phyloP scores from a whole-genome alignment of 2,329 filamentous ascomycete species.

The Alternaria viburni region DNA sequence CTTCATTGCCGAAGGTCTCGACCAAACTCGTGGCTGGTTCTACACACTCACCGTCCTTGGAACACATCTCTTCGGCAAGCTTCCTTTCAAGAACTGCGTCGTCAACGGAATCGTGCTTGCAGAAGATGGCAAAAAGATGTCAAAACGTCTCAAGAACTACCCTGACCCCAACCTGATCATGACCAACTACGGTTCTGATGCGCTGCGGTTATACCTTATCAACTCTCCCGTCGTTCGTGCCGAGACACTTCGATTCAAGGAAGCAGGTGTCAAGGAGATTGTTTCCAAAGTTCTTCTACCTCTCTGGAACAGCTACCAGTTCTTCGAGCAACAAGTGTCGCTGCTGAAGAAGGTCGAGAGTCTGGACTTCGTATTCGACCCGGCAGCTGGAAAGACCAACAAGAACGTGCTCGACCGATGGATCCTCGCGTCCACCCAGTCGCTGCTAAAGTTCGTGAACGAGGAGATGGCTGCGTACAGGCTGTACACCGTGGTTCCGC shows the following conservation, averaged over 20 bases:
- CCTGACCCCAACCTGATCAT: conserved; percentile 86
- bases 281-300: conserved; percentile 89
- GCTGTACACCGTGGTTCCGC: conserved; percentile 86
- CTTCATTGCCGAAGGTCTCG: conserved; percentile 91
- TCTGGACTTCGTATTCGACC: conserved; percentile 79
- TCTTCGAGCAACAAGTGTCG: conserved; percentile 87
- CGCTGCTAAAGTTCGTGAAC: conserved; percentile 88
- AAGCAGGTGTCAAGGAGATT: conserved; percentile 90
- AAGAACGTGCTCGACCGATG: conserved; percentile 95
- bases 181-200: conserved; percentile 87
- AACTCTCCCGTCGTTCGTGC: conserved; percentile 94
- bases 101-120: conserved; percentile 94
- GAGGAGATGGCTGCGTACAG: conserved; percentile 81
- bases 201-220: conserved; percentile 92
- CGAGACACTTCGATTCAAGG: conserved; percentile 89
- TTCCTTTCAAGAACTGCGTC: conserved; percentile 95
- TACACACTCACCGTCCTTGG: conserved; percentile 90
- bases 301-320: conserved; percentile 96
- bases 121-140: conserved; percentile 98
- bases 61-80: conserved; percentile 81
- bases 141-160: conserved; percentile 95
- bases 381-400: conserved; percentile 74
- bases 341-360: conserved; percentile 85
- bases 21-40: conserved; percentile 97
- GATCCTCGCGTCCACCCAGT: conserved; percentile 93